A percentile compares a stretch with the other conserved stretches of the same genome.
Evolutionary conservation across 2,329 filamentous ascomycete genomes (phyloP).

Genomic region (Trichophyton equinum): DNA sequence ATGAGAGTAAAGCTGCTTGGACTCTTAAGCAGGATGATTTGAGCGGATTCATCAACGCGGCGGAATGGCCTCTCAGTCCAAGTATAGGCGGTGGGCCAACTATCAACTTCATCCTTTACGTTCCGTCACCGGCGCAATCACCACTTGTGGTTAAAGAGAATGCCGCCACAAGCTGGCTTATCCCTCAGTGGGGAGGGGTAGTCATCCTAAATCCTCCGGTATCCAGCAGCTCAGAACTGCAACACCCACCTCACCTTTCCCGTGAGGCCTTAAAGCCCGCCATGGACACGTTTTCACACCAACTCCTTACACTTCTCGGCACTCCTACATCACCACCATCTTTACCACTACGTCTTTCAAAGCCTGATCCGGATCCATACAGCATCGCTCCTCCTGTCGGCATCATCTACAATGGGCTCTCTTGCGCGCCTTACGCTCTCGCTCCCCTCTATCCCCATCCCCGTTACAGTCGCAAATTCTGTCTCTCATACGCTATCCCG

Average conservation of each 20-base stretch:
- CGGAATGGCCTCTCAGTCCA: constrained; percentile 91
- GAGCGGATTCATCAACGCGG: constrained; percentile 90
- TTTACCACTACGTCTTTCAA: constrained; percentile 73
- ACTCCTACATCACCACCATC: constrained; percentile 66
- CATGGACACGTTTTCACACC: constrained; percentile 79
- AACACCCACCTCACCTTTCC: constrained; percentile 41
- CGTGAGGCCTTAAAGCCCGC: constrained; percentile 59
- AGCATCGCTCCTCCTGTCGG: constrained; percentile 72
- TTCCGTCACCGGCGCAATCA: constrained; percentile 55
- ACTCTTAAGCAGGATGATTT: constrained; percentile 71
- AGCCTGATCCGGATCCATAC: constrained; percentile 76
- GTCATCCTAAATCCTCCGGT: constrained; percentile 50
- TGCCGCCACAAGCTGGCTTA: constrained; percentile 67
- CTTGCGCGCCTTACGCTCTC: constrained; percentile 73
- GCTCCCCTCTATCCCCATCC: constrained; percentile 82
- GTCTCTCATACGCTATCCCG: constrained; percentile 69
- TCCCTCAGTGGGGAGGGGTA: constrained; percentile 88
- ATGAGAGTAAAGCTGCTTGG: constrained; percentile 46
- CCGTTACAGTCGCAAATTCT: constrained; percentile 70
- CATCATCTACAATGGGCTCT: constrained; percentile 87
- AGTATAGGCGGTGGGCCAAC: constrained; percentile 89
- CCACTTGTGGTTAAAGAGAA: constrained; percentile 50
- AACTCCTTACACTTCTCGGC: constrained; percentile 77
- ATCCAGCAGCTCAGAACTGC: constrained; percentile 14
- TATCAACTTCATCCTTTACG: constrained; percentile 88